These are phyloP conservation scores for Leavenworthia alabamica DNA, from an alignment of 345 rosid species.

Conservation along the genomic window DNA sequence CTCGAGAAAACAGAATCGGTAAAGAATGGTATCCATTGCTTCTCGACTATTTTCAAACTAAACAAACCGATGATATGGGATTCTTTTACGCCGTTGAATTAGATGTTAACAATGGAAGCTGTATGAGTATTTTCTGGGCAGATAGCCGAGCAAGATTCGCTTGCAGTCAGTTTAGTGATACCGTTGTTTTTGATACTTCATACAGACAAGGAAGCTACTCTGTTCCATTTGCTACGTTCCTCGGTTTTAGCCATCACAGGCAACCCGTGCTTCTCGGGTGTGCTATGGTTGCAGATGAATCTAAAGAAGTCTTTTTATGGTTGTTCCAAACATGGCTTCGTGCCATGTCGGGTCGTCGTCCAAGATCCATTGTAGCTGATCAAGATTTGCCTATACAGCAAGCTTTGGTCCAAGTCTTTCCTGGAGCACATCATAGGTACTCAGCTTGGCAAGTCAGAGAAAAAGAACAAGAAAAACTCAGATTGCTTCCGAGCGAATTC, in stretches of 20 bases:
- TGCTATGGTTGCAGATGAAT: conserved; percentile 66
- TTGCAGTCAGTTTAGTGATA: conserved; percentile 83
- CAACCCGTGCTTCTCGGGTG: conserved; percentile 88
- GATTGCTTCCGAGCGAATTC: conserved; percentile 47
- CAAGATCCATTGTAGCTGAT: conserved; percentile 73
- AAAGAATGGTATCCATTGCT: conserved; percentile 67
- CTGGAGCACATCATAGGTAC: conserved; percentile 66
- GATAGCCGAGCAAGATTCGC: conserved; percentile 87
- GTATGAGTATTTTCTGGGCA: conserved; percentile 79
- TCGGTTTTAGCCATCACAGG: conserved; percentile 83
- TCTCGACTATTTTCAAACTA: conserved; percentile 66
- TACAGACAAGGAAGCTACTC: conserved; percentile 52
- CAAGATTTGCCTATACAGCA: conserved; percentile 66
- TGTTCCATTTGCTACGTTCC: conserved; percentile 73
- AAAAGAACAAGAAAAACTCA: conserved; percentile 56
- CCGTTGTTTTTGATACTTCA: conserved; percentile 62
- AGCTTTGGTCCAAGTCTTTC: conserved; percentile 65
- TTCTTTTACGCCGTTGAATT: conserved; percentile 70
- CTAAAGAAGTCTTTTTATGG: conserved; percentile 68
- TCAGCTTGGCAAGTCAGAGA: conserved; percentile 69
- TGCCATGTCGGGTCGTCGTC: conserved; percentile 68
- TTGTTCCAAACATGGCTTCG: conserved; percentile 77
- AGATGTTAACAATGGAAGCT: conserved; percentile 45
- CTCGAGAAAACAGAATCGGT: conserved; percentile 47
- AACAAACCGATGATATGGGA: conserved; percentile 76